Base-by-base conservation (phyloP, 208 protist species). In the Trypanosoma caninum region DNA sequence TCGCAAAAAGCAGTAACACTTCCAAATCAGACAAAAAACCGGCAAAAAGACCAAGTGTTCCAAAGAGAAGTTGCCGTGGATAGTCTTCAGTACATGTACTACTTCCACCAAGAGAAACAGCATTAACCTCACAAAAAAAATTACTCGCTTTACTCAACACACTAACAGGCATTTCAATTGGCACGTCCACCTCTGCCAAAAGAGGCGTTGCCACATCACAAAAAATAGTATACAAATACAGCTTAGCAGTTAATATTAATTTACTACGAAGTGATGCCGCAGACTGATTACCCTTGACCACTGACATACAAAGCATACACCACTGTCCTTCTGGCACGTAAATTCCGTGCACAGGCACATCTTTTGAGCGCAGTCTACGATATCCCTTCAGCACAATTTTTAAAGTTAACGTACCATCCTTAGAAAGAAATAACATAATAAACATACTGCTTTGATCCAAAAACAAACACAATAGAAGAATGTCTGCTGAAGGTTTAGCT, bases 261-360 rank as follows among this genome's bases (percentile, higher is more conserved):
- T 64, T 62, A 37, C 56, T 48, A 20, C 27, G 22, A 35, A 55
- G 18, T 35, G 48, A 40, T 7, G 37, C 20, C 16, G 20, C 11
- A 28, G 31, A 18, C n/a, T 16, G n/a, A 53, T 56, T 18, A n/a
- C 42, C 14, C 45, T 14, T 11, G 14, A 54, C 11, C 31, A 57
- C 2, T 18, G 55, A 57, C 34, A 71, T 52, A 20, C 48, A 56
- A 42, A 71, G 13, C 65, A 71, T 71, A 33, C 57, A 64, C 65
- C 65, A 71, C 57, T 52, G 28, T 31, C 18, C n/a, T 10, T 8
- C 59, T 57, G 57, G 55, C 44, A 64, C 44, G 3, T 31, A 31
- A 10, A 54, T 54, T 25, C 3, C 18, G 10, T 55, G 56, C 18
- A 64, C 46, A 44, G 55, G 47, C 9, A 64, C 48, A 40, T 18